Conservation (phyloP, 2,329 filamentous ascomycete species). For the Curvularia verruculosa region DNA sequence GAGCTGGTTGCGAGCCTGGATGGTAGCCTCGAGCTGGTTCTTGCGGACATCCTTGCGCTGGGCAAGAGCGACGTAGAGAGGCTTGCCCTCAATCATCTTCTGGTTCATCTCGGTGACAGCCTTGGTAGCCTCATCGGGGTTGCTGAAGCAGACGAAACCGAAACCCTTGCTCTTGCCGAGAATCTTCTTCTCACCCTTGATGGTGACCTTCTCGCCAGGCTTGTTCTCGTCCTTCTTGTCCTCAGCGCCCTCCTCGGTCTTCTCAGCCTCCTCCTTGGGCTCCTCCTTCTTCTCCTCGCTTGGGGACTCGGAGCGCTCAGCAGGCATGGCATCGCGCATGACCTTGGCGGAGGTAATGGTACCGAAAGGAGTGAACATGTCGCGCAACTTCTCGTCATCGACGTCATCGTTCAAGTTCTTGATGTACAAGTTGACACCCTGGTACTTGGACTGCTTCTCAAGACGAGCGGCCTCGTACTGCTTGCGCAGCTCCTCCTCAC, state of each 20-base stretch:
- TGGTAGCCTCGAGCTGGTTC: slow-evolving; percentile 97
- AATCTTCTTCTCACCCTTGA: slow-evolving; percentile 65
- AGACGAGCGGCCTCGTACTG: slow-evolving; percentile 97
- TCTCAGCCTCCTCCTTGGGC: slow-evolving; percentile 57
- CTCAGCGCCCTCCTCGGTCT: slow-evolving; percentile 62
- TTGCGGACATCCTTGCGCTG: slow-evolving; percentile 99
- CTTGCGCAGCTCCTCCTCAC: slow-evolving; percentile 98
- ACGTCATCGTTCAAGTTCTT: slow-evolving; percentile 98
- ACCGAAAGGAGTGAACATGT: slow-evolving; percentile 88
- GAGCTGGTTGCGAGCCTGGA: slow-evolving; percentile 98
- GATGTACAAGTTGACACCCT: slow-evolving; percentile 99
- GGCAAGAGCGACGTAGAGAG: slow-evolving; percentile 94
- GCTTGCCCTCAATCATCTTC: slow-evolving; percentile 97
- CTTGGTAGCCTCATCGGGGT: slow-evolving; percentile 98
- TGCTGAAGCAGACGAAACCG: slow-evolving; percentile 99
- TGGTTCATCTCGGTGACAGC: slow-evolving; percentile 99
- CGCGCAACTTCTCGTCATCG: slow-evolving; percentile 95
- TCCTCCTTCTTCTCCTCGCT: slow-evolving; percentile 57
- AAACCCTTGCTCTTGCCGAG: slow-evolving; percentile 99
- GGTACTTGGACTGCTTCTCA: slow-evolving; percentile 99
- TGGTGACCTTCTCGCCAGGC: slow-evolving; percentile 60
- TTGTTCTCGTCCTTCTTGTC: slow-evolving; percentile 64
- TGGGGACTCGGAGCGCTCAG: slow-evolving; percentile 56
- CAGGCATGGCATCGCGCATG: slow-evolving; percentile 80
- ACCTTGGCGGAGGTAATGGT: slow-evolving; percentile 99